phyloP scores from a whole-genome alignment of 345 rosid species.

The Acer saccharum region DNA sequence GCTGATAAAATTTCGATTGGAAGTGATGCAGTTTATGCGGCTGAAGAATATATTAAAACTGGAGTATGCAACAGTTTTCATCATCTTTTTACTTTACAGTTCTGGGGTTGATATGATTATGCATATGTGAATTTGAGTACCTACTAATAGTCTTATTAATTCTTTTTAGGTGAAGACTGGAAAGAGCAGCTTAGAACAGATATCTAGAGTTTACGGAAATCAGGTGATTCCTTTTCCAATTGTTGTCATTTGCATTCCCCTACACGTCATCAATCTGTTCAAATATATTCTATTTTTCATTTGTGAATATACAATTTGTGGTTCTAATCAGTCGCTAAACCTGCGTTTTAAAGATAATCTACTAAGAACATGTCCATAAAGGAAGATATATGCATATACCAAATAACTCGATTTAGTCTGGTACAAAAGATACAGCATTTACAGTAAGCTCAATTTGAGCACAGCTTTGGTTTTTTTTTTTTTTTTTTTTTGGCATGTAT shows the following conservation, averaged over 20 bases:
- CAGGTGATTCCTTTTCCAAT: constrained; percentile 58
- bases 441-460: neutral
- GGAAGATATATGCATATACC: neutral
- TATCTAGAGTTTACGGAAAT: constrained; percentile 92
- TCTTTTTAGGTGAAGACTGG: constrained; percentile 71
- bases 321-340: neutral
- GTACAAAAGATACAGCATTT: neutral
- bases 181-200: constrained; percentile 89
- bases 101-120: constrained; percentile 12
- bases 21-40: constrained; percentile 94
- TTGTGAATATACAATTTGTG: neutral
- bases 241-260: neutral
- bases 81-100: neutral
- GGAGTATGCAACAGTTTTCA: constrained; percentile 50
- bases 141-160: constrained; percentile 21
- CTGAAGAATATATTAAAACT: constrained; percentile 83
- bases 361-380: neutral
- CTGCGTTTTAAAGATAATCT: neutral
- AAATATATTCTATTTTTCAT: neutral
- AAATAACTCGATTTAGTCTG: neutral
- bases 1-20: constrained; percentile 97
- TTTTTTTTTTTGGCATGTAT: too few relatives aligned
- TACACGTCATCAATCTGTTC: neutral
- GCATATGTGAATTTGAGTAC: neutral
- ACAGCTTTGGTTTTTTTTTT: neutral